Percentiles rank a stretch among this genome's conserved stretches.
Evolutionary conservation across 768 basidiomycete genomes (phyloP).

Genomic region (Lentinula raphanica): DNA sequence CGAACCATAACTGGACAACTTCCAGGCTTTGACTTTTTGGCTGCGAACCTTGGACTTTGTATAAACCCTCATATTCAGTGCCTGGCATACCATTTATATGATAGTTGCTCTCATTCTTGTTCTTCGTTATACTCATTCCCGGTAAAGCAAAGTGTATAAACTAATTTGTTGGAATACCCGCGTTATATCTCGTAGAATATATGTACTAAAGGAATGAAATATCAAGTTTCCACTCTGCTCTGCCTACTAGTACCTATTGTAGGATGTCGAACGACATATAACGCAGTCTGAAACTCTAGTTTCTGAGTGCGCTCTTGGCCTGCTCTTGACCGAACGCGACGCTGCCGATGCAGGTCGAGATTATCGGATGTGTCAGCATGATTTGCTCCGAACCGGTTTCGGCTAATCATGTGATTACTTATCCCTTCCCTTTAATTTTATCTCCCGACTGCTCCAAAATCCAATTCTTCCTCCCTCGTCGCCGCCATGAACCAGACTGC

Average conservation of each 20-base stretch:
- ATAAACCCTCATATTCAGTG: not conserved
- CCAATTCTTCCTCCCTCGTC: not conserved
- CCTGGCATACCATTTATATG: not conserved
- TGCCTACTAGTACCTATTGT: no score
- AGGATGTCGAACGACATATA: no score
- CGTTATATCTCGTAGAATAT: not conserved
- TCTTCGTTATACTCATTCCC: not conserved
- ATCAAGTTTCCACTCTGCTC: not conserved
- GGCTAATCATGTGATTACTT: not conserved
- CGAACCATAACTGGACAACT: constrained; percentile 46
- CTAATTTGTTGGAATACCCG: not conserved
- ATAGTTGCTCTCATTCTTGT: not conserved
- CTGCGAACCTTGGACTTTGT: constrained; percentile 3
- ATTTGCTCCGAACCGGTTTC: not conserved
- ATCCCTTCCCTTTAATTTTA: not conserved
- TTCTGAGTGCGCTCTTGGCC: no score
- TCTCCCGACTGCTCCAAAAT: no score
- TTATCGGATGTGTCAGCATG: not conserved
- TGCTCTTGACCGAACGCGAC: not conserved
- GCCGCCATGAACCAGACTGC: not conserved
- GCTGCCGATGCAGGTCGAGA: not conserved
- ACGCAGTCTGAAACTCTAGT: no score
- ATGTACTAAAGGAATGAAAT: not conserved
- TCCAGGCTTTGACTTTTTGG: constrained; percentile 11
- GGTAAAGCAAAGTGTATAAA: constrained; percentile 11